Percentiles rank a stretch among this genome's conserved stretches.
These are phyloP conservation scores for Xanthoceras sorbifolium DNA, from an alignment of 345 rosid species.

Conservation along the genomic window DNA sequence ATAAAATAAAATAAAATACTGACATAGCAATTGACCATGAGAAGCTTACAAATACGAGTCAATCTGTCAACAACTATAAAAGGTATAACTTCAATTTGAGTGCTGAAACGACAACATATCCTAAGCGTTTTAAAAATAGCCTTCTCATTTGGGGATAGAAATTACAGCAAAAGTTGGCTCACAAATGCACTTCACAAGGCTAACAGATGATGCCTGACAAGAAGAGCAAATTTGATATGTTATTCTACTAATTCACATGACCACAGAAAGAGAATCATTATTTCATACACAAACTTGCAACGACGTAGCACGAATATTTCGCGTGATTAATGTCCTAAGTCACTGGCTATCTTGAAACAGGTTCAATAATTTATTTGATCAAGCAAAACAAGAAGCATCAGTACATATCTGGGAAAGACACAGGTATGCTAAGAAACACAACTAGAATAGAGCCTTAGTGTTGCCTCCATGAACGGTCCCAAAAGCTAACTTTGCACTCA, in stretches of 20 bases:
- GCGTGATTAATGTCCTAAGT: background rate
- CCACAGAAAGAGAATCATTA: background rate
- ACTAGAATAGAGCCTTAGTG: background rate
- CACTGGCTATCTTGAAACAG: slow-evolving; percentile 2
- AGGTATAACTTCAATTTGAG: background rate
- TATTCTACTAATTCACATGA: too few species aligned
- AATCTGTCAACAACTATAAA: background rate
- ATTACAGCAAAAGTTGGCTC: background rate
- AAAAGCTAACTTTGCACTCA: background rate
- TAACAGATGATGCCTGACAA: slow-evolving; percentile 3
- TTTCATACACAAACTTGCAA: background rate
- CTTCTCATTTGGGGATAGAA: background rate
- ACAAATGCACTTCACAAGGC: background rate
- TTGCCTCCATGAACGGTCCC: background rate
- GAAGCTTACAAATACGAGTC: background rate
- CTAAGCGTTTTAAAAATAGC: background rate
- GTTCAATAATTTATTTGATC: background rate
- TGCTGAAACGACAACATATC: background rate
- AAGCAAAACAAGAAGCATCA: background rate
- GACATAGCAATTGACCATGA: background rate
- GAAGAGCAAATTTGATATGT: background rate
- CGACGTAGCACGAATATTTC: background rate
- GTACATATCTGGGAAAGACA: too few species aligned
- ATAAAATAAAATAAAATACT: background rate
- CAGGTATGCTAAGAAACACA: background rate